phyloP scores from a whole-genome alignment of 768 basidiomycete genomes.

The Tricholoma saponaceum region DNA sequence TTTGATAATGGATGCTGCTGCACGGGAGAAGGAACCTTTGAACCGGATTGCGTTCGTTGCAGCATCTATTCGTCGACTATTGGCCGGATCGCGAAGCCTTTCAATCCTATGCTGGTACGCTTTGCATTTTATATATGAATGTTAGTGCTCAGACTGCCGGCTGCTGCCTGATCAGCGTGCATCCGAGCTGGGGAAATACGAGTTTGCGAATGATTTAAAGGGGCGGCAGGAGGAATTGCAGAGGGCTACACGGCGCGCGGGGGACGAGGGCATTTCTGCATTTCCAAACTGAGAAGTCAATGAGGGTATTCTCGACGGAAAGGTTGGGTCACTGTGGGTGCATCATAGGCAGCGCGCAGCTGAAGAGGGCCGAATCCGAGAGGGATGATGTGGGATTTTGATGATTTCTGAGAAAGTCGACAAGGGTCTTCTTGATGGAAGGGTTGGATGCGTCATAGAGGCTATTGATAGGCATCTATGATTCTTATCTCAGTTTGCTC shows the following conservation, averaged over 20 bases:
- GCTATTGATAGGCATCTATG: not conserved
- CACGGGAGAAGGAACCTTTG: constrained; percentile 68
- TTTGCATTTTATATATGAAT: too few species aligned
- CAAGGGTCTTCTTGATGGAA: not conserved
- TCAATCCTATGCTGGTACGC: constrained; percentile 92
- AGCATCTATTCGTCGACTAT: constrained; percentile 97
- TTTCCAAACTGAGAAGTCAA: too few species aligned
- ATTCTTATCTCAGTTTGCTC: not conserved
- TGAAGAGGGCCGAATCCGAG: too few species aligned
- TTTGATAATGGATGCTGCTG: constrained; percentile 78
- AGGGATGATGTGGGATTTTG: too few species aligned
- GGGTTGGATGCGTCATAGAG: not conserved
- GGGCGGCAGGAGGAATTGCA: constrained; percentile 81
- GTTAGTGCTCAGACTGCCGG: constrained; percentile 67
- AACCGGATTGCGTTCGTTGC: constrained; percentile 88
- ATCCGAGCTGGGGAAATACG: constrained; percentile 87
- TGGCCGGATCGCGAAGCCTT: constrained; percentile 94
- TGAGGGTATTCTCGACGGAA: too few species aligned
- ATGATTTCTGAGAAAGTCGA: too few species aligned
- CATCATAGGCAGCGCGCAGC: too few species aligned
- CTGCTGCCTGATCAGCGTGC: constrained; percentile 91
- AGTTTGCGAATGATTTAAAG: constrained; percentile 79
- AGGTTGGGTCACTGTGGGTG: too few species aligned
- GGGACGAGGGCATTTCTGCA: constrained; percentile 90
- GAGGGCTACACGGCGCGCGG: constrained; percentile 59